phyloP scores from a whole-genome alignment of 805 yeast species.

The Pichia californica region DNA sequence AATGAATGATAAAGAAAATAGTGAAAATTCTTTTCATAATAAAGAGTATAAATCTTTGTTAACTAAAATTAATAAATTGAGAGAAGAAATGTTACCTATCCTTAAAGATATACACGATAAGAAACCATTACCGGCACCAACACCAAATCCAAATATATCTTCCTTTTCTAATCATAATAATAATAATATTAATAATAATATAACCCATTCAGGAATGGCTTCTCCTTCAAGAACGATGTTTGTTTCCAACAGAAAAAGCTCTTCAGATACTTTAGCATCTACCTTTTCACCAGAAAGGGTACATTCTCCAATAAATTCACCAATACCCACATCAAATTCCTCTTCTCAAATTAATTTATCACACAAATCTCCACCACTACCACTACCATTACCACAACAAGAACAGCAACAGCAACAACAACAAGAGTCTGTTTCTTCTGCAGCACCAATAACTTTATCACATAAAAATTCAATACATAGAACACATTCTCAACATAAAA shows the following conservation, averaged over 20 bases:
- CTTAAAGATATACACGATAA: conserved; percentile 56
- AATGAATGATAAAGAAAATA: background rate
- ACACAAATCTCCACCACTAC: no score
- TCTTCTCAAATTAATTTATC: no score
- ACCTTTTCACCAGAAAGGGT: background rate
- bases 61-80: conserved; percentile 49
- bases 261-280: background rate
- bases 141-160: conserved; percentile 4
- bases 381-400: background rate
- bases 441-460: conserved; percentile 39
- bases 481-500: background rate
- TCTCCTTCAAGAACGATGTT: conserved; percentile 1
- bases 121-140: conserved; percentile 64
- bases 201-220: background rate
- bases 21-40: background rate
- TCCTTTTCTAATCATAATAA: background rate
- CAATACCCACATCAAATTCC: conserved; percentile 31
- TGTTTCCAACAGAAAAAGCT: background rate
- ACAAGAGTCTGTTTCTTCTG: no score
- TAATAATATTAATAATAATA: background rate
- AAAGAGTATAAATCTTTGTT: conserved; percentile 32
- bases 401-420: conserved; percentile 35
- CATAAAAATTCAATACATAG: background rate
- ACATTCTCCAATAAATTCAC: conserved; percentile 10
- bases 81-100: conserved; percentile 61